Base-by-base conservation (phyloP, 2,329 filamentous ascomycete genomes). In the Rhexocercosporidium sp. region DNA sequence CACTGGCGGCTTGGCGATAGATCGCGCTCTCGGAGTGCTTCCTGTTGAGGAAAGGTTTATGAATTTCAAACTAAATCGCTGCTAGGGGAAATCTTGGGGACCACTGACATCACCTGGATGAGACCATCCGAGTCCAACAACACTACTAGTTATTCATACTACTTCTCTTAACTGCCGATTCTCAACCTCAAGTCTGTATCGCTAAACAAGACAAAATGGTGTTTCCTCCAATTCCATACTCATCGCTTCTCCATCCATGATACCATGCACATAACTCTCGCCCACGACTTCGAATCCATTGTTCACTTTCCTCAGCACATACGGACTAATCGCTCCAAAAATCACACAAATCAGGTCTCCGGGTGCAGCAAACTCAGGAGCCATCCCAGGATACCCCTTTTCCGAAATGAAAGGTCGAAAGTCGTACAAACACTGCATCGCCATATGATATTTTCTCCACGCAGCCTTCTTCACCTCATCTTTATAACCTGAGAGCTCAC, bases 161-260 rank as follows among this genome's bases (percentile, higher is more conserved):
- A 11, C 8, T 7, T 11, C 34, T 11, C 34, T 37, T 9, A 7
- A 37, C 34, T 11, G 4, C 8, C 2, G 34, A 11, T 7, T 37
- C 9, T 37, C 34, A 37, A 37, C 34, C 29, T 9, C 29, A 4
- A 31, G 29, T 9, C 9, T n/a, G n/a, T n/a, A n/a, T 31, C 29
- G 29, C 29, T 37, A 47, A 20, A 22, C 44, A 9, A 47, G 16
- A 47, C 44, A 47, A n/a, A 47, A 47, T 5, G 6, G n/a, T 47
- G n/a, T 20, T 20, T 47, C 18, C n/a, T 47, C n/a, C 44, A 47
- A 22, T 47, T n/a, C 44, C 44, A 47, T 20, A 3, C 8, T 53
- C 41, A 65, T 59, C 14, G 53, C 56, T 25, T 71, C 68, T 6
- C 69, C 69, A 63, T 70, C 49, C 66, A 71, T 71, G 11, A 69